Percentiles rank a stretch among this genome's conserved stretches.
Conservation (phyloP, 495 filamentous ascomycete species). For the Aspergillus heteromorphus region DNA sequence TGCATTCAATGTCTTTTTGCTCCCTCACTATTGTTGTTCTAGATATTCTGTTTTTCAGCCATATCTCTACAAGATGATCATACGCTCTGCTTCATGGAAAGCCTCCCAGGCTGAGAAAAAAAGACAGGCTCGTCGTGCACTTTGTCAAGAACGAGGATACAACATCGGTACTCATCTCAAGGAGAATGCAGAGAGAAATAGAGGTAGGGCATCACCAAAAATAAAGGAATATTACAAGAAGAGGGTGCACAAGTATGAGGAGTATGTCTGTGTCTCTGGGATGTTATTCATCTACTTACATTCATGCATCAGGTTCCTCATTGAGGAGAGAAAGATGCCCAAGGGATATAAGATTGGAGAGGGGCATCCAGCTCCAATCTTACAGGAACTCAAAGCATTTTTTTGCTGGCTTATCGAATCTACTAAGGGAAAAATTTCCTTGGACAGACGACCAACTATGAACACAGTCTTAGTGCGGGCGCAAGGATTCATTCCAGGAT, state of each 20-base stretch:
- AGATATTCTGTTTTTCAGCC: no score
- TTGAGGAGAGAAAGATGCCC: neutral
- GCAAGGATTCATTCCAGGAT: slow-evolving; percentile 3
- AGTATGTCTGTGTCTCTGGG: slow-evolving; percentile 3
- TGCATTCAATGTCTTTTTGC: no score
- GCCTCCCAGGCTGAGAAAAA: neutral
- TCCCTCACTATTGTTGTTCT: no score
- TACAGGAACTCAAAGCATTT: slow-evolving; percentile 9
- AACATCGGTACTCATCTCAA: neutral
- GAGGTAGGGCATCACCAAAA: slow-evolving; percentile 7
- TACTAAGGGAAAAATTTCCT: neutral
- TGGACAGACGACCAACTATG: neutral
- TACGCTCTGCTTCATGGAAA: neutral
- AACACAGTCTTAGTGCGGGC: neutral
- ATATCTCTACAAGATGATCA: no score
- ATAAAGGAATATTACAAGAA: slow-evolving; percentile 2
- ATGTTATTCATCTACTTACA: slow-evolving; percentile 1
- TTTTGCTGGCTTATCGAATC: slow-evolving; percentile 1
- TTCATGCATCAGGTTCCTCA: slow-evolving; percentile 6
- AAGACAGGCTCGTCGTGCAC: slow-evolving; percentile 4
- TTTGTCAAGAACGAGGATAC: slow-evolving; percentile 5
- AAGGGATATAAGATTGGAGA: slow-evolving; percentile 4
- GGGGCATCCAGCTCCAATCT: neutral
- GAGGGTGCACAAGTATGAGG: slow-evolving; percentile 5
- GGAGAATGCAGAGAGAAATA: slow-evolving; percentile 3